These are phyloP conservation scores for Primulina eburnea DNA, from an alignment of 257 asterid genomes.

Conservation along the genomic window DNA sequence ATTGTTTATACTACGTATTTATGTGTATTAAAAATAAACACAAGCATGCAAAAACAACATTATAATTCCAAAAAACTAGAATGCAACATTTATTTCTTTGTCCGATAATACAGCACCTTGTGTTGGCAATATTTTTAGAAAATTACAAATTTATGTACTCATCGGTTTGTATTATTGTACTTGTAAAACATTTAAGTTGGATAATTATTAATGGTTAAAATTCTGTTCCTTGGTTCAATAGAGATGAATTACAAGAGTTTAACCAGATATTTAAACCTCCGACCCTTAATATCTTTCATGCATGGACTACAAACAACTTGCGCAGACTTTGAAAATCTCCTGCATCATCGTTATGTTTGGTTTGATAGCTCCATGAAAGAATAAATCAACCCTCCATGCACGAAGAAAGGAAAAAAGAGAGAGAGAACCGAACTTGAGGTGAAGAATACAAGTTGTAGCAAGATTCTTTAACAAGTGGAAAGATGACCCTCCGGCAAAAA, in stretches of 20 bases:
- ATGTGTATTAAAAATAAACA: too few relatives aligned
- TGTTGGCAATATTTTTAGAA: too few relatives aligned
- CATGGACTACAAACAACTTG: constrained; percentile 8
- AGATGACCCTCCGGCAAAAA: constrained; percentile 11
- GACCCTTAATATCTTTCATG: constrained; percentile 11
- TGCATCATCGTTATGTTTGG: constrained; percentile 14
- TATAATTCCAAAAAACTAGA: too few relatives aligned
- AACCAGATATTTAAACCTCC: constrained; percentile 1
- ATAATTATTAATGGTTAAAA: not conserved
- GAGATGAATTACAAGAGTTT: too few relatives aligned
- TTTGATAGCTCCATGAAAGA: constrained; percentile 6
- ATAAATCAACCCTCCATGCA: not conserved
- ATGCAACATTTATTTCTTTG: too few relatives aligned
- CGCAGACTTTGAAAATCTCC: not conserved
- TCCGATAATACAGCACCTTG: too few relatives aligned
- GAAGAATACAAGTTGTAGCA: constrained; percentile 25
- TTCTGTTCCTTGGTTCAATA: too few relatives aligned
- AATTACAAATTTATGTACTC: too few relatives aligned
- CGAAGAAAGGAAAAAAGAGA: not conserved
- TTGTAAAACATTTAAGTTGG: not conserved
- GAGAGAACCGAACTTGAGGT: constrained; percentile 5
- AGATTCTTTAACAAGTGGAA: constrained; percentile 4
- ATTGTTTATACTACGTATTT: too few relatives aligned
- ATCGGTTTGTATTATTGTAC: too few relatives aligned
- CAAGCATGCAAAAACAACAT: too few relatives aligned